A percentile compares a stretch with the other conserved stretches of the same genome.
Conservation (phyloP, 2,329 filamentous ascomycete species). For the Aspergillus calidoustus region DNA sequence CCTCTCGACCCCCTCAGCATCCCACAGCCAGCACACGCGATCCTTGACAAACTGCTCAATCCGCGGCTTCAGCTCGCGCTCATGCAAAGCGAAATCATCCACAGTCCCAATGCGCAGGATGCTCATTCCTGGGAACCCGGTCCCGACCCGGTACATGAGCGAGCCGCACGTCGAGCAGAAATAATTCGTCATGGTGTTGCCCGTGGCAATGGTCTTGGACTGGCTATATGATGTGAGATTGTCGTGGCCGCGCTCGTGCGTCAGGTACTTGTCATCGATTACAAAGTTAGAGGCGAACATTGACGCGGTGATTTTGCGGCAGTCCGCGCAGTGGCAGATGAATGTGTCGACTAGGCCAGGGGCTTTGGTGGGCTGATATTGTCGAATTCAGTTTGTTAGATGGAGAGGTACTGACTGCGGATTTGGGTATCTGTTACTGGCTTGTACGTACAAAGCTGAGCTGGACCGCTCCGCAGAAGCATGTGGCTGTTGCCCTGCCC, state of each 20-base stretch:
- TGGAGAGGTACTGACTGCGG: no score
- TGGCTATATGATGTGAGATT: background rate
- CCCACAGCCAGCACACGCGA: conserved; percentile 55
- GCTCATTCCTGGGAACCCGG: background rate
- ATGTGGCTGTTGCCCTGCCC: conserved; percentile 10
- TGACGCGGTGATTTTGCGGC: conserved; percentile 65
- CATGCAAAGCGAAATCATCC: conserved; percentile 63
- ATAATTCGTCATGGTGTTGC: conserved; percentile 5
- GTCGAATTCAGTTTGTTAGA: background rate
- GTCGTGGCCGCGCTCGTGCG: conserved; percentile 1
- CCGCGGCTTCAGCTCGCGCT: conserved; percentile 60
- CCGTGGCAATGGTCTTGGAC: background rate
- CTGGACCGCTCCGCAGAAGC: conserved; percentile 14
- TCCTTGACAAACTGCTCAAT: conserved; percentile 59
- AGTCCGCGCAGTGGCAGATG: conserved; percentile 65
- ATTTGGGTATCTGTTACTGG: background rate
- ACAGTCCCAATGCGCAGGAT: conserved; percentile 61
- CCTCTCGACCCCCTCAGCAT: conserved; percentile 42
- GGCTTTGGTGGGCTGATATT: background rate
- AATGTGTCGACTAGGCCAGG: conserved; percentile 53
- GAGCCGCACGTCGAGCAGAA: conserved; percentile 11
- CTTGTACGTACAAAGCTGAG: conserved; percentile 1
- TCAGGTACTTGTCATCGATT: background rate
- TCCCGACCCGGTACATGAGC: conserved; percentile 10
- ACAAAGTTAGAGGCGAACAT: conserved; percentile 62